Base-by-base conservation (phyloP, 2,329 filamentous ascomycete genomes). In the Xylaria sp. region DNA sequence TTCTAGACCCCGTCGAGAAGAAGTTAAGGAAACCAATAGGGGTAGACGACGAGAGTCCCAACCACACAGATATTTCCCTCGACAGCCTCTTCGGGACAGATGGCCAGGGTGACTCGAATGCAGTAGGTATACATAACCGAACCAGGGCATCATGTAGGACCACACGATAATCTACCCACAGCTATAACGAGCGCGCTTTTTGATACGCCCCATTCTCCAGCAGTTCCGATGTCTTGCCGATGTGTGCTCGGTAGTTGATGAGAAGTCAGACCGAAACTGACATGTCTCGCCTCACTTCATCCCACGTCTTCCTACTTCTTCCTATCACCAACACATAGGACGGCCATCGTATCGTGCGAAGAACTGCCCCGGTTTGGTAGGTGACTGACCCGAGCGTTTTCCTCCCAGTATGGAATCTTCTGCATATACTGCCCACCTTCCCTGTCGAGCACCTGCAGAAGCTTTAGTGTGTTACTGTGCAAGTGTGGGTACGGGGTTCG, bases 341-440 rank as follows among this genome's bases (percentile, higher is more conserved):
- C 25, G 18, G 36, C 52, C 46, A 55, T 52, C 48, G 18, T 25
- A 66, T 55, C 20, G 25, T 23, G 46, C 28, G 10, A 69, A 49
- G 36, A 31, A 41, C 48, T 58, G 28, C 43, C 64, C 51, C 20
- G 28, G 51, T 39, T 67, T 31, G 55, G 58, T 52, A 67, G 58
- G 60, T 57, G 33, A 36, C 13, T 28, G 56, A 63, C 59, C 55
- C 66, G 68, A 63, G 63, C 61, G 57, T 64, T 66, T 57, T 51
- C 43, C 60, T 54, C 63, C 39, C 62, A 64, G 54, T 28, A 33
- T 39, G 48, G 51, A 68, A 62, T 57, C 49, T 61, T 51, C 54
- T 64, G 69, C 69, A 69, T 62, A 69, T 63, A 60, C 69, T 51
- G 59, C 59, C 66, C 66, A 71, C 69, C 60, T 63, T 64, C 60